Evolutionary conservation across 768 basidiomycete genomes (phyloP), one percentile per base, ranked within the genome.

Genomic region (Leccinum imitatum): DNA sequence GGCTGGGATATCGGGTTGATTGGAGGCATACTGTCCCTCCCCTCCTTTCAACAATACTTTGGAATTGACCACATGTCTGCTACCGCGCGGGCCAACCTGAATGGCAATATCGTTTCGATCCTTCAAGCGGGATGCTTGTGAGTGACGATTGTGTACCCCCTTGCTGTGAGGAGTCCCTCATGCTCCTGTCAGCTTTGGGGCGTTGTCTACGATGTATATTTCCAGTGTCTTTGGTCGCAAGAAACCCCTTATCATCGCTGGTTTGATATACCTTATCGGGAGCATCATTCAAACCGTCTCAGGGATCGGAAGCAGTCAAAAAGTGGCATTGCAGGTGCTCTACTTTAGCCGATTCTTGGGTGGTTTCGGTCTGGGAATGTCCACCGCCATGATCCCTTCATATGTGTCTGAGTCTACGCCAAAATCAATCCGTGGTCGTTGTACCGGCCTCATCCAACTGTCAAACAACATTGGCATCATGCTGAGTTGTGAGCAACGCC

Each of bases 281-380:
- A 81, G 80, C 57, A 33, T 76, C 19, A 66, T 84, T 30, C 82
- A 84, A 59, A 70, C 72, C n/a, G 58, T 82, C 50, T 73, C 74
- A 19, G 81, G 81, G 1, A 59, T 82, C 2, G 78, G 80, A n/a
- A 77, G 70, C 60, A 74, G 66, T 33, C 70, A 64, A 57, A 53
- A 31, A 6, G 73, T 76, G 1, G 78, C 69, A 17, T 67, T 80
- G 10, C 66, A 66, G 9, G 74, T 80, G 6, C 72, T 81, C 41
- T 81, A 78, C 62, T 79, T 79, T 64, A 74, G 80, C 53, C 78
- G 84, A 9, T 87, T 87, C 70, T 57, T 89, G 0, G 79, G 81
- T 8, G 87, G 87, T n/a, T 74, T 87, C 54, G 86, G 87, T 8
- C 78, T 87, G 27, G 84, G 85, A 15, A 80, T 82, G 77, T 75